Evolutionary conservation across 1,284 basidiomycete species (phyloP).

Genomic region (Pisolithus thermaeus): DNA sequence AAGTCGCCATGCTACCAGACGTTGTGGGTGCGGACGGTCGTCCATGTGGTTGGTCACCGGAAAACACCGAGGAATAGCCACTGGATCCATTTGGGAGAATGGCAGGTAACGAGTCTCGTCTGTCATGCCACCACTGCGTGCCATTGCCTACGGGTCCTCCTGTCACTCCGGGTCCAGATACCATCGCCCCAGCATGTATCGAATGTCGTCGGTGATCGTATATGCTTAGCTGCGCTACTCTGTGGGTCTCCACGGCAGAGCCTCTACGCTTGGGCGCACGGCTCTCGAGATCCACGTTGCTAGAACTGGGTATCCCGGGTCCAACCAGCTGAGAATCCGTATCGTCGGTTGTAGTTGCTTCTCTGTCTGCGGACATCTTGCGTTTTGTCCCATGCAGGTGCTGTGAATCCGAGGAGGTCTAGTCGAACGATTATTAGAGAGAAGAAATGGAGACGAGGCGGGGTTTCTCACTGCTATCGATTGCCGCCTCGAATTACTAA

Average conservation of each 20-base stretch:
- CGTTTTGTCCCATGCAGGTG: slow-evolving; percentile 64
- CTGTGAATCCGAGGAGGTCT: slow-evolving; percentile 34
- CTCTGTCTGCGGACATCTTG: slow-evolving; percentile 71
- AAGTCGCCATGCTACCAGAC: slow-evolving; percentile 57
- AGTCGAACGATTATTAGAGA: slow-evolving; percentile 4
- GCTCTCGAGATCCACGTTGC: slow-evolving; percentile 52
- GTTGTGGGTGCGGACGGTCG: slow-evolving; percentile 51
- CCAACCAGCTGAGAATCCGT: slow-evolving; percentile 62
- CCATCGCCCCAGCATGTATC: slow-evolving; percentile 52
- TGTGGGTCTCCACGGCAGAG: slow-evolving; percentile 69
- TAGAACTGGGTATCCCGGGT: slow-evolving; percentile 55
- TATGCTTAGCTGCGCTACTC: slow-evolving; percentile 64
- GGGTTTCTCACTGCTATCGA: slow-evolving; percentile 50
- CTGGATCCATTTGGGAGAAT: slow-evolving; percentile 59
- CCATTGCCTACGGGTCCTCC: slow-evolving; percentile 11
- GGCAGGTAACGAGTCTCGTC: slow-evolving; percentile 67
- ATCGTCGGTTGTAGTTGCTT: slow-evolving; percentile 48
- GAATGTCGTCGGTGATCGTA: slow-evolving; percentile 69
- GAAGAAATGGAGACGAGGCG: not conserved
- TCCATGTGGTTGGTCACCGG: slow-evolving; percentile 60
- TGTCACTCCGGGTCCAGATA: slow-evolving; percentile 25
- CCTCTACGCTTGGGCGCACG: slow-evolving; percentile 74
- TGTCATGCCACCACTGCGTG: slow-evolving; percentile 56
- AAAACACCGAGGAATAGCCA: slow-evolving; percentile 52
- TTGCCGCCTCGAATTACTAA: slow-evolving; percentile 54